Conservation (phyloP, 768 basidiomycete genomes). For the Lyophyllum semitale region DNA sequence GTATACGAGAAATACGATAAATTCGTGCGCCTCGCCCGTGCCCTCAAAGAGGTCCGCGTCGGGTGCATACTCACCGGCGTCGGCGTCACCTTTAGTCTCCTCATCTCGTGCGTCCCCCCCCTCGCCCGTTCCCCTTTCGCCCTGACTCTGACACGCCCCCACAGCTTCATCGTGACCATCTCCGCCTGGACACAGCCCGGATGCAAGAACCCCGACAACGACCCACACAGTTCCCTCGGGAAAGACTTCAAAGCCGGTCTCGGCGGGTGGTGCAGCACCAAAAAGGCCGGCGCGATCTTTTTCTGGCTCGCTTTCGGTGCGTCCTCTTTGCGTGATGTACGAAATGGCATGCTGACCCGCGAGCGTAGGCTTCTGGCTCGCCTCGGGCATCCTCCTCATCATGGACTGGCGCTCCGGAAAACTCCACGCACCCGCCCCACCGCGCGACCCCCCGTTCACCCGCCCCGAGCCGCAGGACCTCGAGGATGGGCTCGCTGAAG, state of each 20-base stretch:
- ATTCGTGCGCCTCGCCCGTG: slow-evolving; percentile 72
- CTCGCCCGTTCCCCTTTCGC: slow-evolving; percentile 5
- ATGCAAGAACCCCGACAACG: slow-evolving; percentile 82
- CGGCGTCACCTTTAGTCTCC: slow-evolving; percentile 64
- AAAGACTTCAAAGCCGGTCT: slow-evolving; percentile 68
- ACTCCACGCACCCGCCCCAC: slow-evolving; percentile 46
- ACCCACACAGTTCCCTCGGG: slow-evolving; percentile 73
- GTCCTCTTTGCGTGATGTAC: slow-evolving; percentile 30
- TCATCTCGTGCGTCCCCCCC: slow-evolving; percentile 68
- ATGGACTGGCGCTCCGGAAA: slow-evolving; percentile 78
- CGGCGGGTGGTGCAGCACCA: slow-evolving; percentile 86
- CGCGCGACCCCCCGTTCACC: slow-evolving; percentile 77
- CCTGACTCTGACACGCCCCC: not conserved
- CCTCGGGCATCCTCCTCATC: slow-evolving; percentile 64
- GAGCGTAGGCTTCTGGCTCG: slow-evolving; percentile 70
- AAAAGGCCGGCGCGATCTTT: slow-evolving; percentile 88
- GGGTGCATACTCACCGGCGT: slow-evolving; percentile 79
- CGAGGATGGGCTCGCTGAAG: slow-evolving; percentile 38
- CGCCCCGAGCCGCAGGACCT: slow-evolving; percentile 56
- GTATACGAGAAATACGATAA: slow-evolving; percentile 87
- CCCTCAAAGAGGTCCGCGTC: slow-evolving; percentile 81
- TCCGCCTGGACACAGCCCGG: slow-evolving; percentile 89
- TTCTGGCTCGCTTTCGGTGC: slow-evolving; percentile 84
- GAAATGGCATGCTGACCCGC: no score
- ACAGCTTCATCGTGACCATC: slow-evolving; percentile 73